Conservation (phyloP, 2,329 filamentous ascomycete genomes). For the Colletotrichum cuscutae region DNA sequence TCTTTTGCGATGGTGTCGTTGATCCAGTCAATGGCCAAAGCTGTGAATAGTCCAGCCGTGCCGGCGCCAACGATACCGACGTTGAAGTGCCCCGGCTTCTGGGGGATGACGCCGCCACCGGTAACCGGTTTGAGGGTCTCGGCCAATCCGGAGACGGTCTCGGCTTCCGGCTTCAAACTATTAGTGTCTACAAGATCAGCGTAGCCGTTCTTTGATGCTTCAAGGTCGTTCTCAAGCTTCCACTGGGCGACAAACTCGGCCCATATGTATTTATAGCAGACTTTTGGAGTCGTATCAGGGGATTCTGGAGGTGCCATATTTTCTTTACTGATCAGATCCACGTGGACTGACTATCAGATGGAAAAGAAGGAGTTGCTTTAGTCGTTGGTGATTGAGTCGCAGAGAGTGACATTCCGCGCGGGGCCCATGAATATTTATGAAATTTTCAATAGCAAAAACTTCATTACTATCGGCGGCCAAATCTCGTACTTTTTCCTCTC, state of each 20-base stretch:
- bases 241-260: neutral
- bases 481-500: neutral
- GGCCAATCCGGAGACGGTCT: neutral
- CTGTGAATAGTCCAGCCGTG: constrained; percentile 47
- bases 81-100: neutral
- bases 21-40: constrained; percentile 44
- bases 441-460: too few species aligned
- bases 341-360: neutral
- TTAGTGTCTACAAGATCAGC: neutral
- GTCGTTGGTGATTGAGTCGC: neutral
- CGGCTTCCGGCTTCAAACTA: neutral
- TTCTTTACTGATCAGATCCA: neutral
- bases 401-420: neutral
- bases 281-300: neutral
- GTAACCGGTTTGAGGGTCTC: neutral
- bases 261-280: neutral
- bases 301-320: neutral
- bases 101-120: neutral
- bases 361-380: too few species aligned
- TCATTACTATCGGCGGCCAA: too few species aligned
- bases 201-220: neutral
- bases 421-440: neutral
- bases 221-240: neutral
- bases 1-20: constrained; percentile 17
- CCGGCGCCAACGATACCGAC: constrained; percentile 50